A percentile compares a stretch with the other conserved stretches of the same genome.
phyloP scores from a whole-genome alignment of 805 yeast genomes.

The Nakazawaea pomicola region DNA sequence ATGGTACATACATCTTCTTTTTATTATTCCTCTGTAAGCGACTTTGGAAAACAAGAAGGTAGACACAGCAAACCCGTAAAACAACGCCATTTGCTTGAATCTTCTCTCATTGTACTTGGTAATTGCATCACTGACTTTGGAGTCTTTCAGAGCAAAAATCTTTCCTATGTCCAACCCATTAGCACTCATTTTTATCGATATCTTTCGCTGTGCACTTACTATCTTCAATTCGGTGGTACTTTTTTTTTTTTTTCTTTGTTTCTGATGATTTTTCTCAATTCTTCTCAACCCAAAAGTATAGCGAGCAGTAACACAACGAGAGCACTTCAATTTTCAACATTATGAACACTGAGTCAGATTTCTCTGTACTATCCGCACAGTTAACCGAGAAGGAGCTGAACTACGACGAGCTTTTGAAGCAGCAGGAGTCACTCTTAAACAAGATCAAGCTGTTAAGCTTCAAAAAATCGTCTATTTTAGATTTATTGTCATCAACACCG shows the following conservation, averaged over 20 bases:
- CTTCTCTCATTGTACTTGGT: constrained; percentile 55
- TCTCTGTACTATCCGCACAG: neutral
- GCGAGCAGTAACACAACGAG: neutral
- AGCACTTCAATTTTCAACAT: no score
- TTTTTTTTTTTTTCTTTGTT: neutral
- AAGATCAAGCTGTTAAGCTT: neutral
- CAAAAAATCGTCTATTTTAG: constrained; percentile 7
- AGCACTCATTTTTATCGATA: constrained; percentile 1
- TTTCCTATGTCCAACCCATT: constrained; percentile 25
- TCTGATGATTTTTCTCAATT: neutral
- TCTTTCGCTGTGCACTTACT: no score
- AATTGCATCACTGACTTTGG: constrained; percentile 25
- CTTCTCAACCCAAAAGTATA: neutral
- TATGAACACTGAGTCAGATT: constrained; percentile 2
- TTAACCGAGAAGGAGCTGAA: neutral
- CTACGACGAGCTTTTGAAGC: neutral
- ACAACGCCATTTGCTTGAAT: constrained; percentile 65
- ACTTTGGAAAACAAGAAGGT: constrained; percentile 69
- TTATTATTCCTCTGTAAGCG: constrained; percentile 68
- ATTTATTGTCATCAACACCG: constrained; percentile 3
- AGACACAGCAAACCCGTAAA: constrained; percentile 66
- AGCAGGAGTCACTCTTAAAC: neutral
- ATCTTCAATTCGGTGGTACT: neutral
- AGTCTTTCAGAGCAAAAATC: constrained; percentile 23
- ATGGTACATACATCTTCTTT: constrained; percentile 60